phyloP scores from a whole-genome alignment of 225 moss, liverwort and hornwort genomes.

The Asterella californica region DNA sequence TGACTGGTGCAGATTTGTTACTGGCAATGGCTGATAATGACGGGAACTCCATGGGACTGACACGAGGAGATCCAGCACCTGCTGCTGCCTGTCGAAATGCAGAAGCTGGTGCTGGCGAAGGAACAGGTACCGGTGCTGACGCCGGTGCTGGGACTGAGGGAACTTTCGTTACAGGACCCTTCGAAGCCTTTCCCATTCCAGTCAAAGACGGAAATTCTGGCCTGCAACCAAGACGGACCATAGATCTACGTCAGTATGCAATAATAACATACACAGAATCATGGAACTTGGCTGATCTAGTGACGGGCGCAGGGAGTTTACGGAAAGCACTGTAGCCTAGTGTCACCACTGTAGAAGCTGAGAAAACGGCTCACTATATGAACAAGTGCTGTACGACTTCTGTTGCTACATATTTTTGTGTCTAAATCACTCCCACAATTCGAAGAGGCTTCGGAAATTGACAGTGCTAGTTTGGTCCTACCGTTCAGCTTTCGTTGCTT shows the following conservation, averaged over 20 bases:
- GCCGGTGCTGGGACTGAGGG: neutral
- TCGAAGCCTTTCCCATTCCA: constrained; percentile 42
- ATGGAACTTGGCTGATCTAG: neutral
- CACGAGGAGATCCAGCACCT: constrained; percentile 36
- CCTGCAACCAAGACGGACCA: constrained; percentile 38
- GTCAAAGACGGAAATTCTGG: constrained; percentile 64
- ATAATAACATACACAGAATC: neutral
- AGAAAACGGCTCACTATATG: neutral
- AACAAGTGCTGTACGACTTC: constrained; percentile 4
- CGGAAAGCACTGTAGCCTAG: neutral
- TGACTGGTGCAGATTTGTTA: constrained; percentile 24
- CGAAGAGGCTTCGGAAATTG: constrained; percentile 24
- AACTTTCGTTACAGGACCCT: constrained; percentile 27
- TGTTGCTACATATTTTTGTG: constrained; percentile 13
- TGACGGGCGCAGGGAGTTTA: no score
- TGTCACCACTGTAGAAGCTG: neutral
- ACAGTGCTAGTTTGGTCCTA: constrained; percentile 46
- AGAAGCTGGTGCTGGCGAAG: constrained; percentile 18
- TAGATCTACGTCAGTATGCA: neutral
- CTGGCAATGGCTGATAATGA: constrained; percentile 34
- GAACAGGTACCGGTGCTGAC: constrained; percentile 10
- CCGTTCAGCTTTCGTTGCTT: constrained; percentile 67
- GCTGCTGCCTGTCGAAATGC: constrained; percentile 40
- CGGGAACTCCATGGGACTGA: constrained; percentile 51
- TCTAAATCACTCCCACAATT: constrained; percentile 32